These are phyloP conservation scores for Solanum phureja DNA, from an alignment of 257 asterid genomes.

Conservation along the genomic window DNA sequence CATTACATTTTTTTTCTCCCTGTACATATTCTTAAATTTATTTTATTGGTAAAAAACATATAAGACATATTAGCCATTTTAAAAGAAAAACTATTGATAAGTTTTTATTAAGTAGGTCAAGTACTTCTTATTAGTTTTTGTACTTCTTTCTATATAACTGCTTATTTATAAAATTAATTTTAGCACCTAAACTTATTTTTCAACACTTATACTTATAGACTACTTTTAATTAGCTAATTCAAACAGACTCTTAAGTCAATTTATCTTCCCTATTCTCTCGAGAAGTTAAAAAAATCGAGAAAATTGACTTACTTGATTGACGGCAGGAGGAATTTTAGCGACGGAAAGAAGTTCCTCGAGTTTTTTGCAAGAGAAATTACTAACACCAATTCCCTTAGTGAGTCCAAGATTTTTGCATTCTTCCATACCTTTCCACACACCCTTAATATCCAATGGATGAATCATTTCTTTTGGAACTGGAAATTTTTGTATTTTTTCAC, in stretches of 20 bases:
- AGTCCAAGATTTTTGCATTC: conserved; percentile 45
- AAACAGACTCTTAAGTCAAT: too few species aligned
- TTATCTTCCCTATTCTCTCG: too few species aligned
- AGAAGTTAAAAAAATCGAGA: too few species aligned
- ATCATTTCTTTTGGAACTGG: conserved; percentile 25
- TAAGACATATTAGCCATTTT: neutral
- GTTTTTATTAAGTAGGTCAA: neutral
- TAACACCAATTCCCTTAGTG: conserved; percentile 56
- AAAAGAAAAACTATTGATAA: too few species aligned
- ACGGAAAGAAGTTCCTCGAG: conserved; percentile 18
- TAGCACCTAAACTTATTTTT: too few species aligned
- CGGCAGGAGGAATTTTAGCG: conserved; percentile 45
- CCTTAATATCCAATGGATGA: conserved; percentile 29
- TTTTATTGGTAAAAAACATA: neutral
- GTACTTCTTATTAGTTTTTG: neutral
- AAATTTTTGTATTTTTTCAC: neutral
- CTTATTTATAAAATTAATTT: too few species aligned
- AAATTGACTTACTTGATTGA: conserved; percentile 37
- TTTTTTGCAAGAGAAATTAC: conserved; percentile 44
- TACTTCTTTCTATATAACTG: neutral
- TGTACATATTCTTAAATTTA: neutral
- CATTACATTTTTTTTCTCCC: neutral
- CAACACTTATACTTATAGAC: too few species aligned
- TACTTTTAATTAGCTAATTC: too few species aligned
- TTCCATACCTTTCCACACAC: conserved; percentile 69